Conservation (phyloP, 495 filamentous ascomycete species). For the Endocarpon pusillum region DNA sequence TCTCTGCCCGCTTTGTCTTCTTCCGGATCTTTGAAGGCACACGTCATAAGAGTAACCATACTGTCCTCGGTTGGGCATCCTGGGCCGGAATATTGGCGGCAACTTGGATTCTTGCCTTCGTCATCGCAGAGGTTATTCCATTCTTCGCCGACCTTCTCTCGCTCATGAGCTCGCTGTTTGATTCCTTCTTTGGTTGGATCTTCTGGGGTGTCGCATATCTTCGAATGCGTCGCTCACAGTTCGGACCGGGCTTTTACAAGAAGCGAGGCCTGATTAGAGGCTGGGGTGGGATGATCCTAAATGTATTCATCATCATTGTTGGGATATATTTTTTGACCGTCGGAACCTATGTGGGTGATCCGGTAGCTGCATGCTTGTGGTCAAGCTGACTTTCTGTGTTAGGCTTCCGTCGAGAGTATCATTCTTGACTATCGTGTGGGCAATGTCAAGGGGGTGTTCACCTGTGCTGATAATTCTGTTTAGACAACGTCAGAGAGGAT, state of each 20-base stretch:
- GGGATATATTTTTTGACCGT: slow-evolving; percentile 59
- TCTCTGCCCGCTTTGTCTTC: slow-evolving; percentile 74
- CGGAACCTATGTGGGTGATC: slow-evolving; percentile 58
- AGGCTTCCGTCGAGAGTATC: slow-evolving; percentile 46
- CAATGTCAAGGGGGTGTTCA: slow-evolving; percentile 40
- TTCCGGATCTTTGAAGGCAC: slow-evolving; percentile 68
- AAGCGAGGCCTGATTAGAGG: slow-evolving; percentile 38
- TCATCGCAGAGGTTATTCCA: slow-evolving; percentile 77
- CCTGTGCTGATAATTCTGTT: slow-evolving; percentile 44
- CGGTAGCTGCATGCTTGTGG: background rate
- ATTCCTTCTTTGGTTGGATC: slow-evolving; percentile 87
- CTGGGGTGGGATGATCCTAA: slow-evolving; percentile 42
- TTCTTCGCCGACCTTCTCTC: slow-evolving; percentile 75
- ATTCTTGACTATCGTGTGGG: slow-evolving; percentile 38
- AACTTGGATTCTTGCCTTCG: slow-evolving; percentile 63
- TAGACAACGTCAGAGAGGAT: too few species aligned
- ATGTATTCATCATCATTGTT: slow-evolving; percentile 49
- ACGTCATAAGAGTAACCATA: slow-evolving; percentile 60
- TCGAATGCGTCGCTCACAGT: slow-evolving; percentile 57
- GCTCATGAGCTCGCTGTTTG: slow-evolving; percentile 79
- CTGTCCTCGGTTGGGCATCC: slow-evolving; percentile 59
- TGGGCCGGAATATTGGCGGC: slow-evolving; percentile 59
- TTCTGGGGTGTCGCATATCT: slow-evolving; percentile 86
- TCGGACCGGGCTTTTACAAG: slow-evolving; percentile 41
- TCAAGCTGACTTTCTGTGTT: slow-evolving; percentile 2